Conservation (phyloP, 2,329 filamentous ascomycete species). For the Epichloe sp. region DNA sequence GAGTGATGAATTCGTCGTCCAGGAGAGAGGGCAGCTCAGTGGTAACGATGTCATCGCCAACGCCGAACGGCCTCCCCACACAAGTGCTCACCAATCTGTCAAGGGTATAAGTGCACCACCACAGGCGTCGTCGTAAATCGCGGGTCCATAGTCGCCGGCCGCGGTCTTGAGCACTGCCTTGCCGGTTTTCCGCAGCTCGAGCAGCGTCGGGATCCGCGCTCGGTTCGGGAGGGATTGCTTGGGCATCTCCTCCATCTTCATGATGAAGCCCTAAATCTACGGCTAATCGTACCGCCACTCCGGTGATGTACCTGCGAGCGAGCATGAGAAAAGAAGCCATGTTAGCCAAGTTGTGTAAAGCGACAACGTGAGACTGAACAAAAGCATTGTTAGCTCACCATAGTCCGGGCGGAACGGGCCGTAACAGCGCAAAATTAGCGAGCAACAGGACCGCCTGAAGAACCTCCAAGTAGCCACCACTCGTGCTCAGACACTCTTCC, state of each 20-base stretch:
- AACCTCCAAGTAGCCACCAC: constrained; percentile 83
- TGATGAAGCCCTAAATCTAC: constrained; percentile 88
- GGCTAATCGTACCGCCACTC: constrained; percentile 78
- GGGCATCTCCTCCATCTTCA: constrained; percentile 63
- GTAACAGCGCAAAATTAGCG: constrained; percentile 79
- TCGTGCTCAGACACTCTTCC: constrained; percentile 72
- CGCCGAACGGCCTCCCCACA: constrained; percentile 83
- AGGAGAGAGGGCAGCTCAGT: constrained; percentile 85
- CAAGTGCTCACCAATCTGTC: constrained; percentile 92
- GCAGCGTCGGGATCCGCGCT: constrained; percentile 18
- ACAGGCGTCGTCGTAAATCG: constrained; percentile 73
- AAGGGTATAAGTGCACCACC: constrained; percentile 96
- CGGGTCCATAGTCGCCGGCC: constrained; percentile 69
- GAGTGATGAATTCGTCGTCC: constrained; percentile 80
- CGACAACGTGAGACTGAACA: no score
- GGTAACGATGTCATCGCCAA: constrained; percentile 92
- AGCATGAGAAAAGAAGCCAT: background rate
- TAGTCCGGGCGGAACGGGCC: constrained; percentile 82
- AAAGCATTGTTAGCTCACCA: constrained; percentile 40
- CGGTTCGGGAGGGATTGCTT: constrained; percentile 39
- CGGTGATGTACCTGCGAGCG: constrained; percentile 63
- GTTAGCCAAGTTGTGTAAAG: background rate
- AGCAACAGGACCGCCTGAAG: constrained; percentile 85
- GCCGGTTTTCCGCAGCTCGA: constrained; percentile 7
- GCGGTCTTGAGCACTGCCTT: constrained; percentile 33